Conservation (phyloP, 2,329 filamentous ascomycete genomes). For the Xylariales sp. region DNA sequence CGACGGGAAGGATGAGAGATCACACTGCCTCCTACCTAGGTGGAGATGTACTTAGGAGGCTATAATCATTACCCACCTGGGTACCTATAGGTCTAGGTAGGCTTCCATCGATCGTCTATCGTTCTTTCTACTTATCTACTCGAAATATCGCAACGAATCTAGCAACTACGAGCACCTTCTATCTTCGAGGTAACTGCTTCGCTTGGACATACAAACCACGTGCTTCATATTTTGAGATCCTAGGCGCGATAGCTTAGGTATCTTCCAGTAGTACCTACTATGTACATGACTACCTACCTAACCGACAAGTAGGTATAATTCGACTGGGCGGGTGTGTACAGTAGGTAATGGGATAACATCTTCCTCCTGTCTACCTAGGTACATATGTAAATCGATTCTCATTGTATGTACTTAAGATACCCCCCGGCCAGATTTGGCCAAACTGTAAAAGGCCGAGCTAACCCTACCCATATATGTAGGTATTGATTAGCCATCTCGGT, state of each 20-base stretch:
- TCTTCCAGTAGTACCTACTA: background rate
- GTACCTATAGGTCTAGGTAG: too few relatives aligned
- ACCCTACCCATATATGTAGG: too few relatives aligned
- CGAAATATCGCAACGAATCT: background rate
- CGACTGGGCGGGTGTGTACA: too few relatives aligned
- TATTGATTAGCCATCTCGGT: too few relatives aligned
- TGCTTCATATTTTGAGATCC: background rate
- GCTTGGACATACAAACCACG: background rate
- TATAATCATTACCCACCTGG: background rate
- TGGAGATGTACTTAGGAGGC: background rate
- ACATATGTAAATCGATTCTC: background rate
- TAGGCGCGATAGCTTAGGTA: background rate
- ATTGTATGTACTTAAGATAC: too few relatives aligned
- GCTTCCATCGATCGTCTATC: background rate
- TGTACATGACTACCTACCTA: too few relatives aligned
- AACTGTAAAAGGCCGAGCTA: too few relatives aligned
- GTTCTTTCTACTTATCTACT: constrained; percentile 17
- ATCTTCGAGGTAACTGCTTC: background rate
- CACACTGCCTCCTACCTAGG: too few relatives aligned
- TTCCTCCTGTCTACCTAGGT: background rate
- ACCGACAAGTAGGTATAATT: background rate
- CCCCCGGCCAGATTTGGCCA: too few relatives aligned
- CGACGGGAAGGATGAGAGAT: background rate
- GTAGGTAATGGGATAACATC: background rate
- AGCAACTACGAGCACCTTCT: constrained; percentile 21